Evolutionary conservation across 441 rosid genomes (phyloP).

Genomic region (Croton setiger): DNA sequence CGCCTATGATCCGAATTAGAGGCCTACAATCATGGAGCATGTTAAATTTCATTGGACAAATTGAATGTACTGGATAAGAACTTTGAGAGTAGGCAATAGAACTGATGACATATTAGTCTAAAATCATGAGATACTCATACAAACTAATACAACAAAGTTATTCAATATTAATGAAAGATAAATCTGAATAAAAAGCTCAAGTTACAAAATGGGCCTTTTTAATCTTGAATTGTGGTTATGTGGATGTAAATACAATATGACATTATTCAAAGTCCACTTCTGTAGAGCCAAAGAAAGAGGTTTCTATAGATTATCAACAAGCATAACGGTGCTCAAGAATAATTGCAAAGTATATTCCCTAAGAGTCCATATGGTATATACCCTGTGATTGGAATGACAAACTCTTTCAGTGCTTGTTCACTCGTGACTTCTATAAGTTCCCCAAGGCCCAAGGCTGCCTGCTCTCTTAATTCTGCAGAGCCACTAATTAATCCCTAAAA

Average conservation of each 20-base stretch:
- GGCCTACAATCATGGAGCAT: slow-evolving; percentile 60
- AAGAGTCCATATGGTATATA: slow-evolving; percentile 30
- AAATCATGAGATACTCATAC: neutral
- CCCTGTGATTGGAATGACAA: slow-evolving; percentile 98
- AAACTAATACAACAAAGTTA: neutral
- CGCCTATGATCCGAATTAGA: slow-evolving; percentile 94
- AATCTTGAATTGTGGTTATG: neutral
- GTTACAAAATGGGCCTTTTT: neutral
- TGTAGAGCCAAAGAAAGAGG: neutral
- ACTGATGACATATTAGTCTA: neutral
- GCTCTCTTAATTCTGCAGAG: slow-evolving; percentile 94
- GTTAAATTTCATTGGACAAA: neutral
- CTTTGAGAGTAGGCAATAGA: neutral
- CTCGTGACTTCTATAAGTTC: slow-evolving; percentile 98
- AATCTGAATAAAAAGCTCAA: neutral
- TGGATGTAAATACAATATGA: neutral
- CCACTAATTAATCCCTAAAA: slow-evolving; percentile 87
- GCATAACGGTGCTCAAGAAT: neutral
- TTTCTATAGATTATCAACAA: neutral
- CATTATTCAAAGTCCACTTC: neutral
- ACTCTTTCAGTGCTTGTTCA: slow-evolving; percentile 85
- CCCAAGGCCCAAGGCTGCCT: slow-evolving; percentile 99
- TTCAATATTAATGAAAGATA: no score
- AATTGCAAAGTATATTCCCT: neutral
- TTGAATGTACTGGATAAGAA: neutral